phyloP scores from a whole-genome alignment of 2,329 filamentous ascomycete genomes.

The Helicocarpus griseus region DNA sequence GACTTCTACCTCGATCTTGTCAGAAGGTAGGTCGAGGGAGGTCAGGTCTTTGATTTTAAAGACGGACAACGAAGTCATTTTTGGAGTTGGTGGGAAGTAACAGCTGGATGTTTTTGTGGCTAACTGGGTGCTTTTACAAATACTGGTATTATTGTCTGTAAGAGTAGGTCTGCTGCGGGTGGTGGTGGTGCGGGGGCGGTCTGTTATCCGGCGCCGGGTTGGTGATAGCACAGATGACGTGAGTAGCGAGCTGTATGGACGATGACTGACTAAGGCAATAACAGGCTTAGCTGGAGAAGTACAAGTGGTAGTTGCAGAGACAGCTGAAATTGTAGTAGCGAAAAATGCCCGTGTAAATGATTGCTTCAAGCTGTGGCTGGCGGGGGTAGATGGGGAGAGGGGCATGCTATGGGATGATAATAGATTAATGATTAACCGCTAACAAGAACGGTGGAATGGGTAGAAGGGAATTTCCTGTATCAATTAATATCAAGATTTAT shows the following conservation, averaged over 20 bases:
- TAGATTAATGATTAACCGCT: neutral
- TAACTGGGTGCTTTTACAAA: neutral
- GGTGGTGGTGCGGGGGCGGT: no score
- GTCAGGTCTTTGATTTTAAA: conserved; percentile 62
- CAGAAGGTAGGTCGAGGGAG: conserved; percentile 42
- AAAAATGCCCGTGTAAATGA: neutral
- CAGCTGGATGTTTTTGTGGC: neutral
- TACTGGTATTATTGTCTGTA: neutral
- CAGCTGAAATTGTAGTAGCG: neutral
- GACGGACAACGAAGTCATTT: conserved; percentile 19
- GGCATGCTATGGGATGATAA: neutral
- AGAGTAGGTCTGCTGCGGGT: neutral
- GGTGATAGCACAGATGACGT: neutral
- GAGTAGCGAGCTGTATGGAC: neutral
- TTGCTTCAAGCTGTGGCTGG: neutral
- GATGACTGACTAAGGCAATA: neutral
- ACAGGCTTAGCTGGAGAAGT: neutral
- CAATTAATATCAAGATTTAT: neutral
- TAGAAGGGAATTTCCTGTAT: neutral
- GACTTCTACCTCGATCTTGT: conserved; percentile 81
- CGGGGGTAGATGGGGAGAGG: neutral
- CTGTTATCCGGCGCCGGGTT: neutral
- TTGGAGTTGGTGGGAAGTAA: neutral
- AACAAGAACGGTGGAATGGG: neutral
- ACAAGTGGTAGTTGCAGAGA: neutral